Evolutionary conservation across 1,284 basidiomycete species (phyloP).

Genomic region (Phellopilus nigrolimitatus): DNA sequence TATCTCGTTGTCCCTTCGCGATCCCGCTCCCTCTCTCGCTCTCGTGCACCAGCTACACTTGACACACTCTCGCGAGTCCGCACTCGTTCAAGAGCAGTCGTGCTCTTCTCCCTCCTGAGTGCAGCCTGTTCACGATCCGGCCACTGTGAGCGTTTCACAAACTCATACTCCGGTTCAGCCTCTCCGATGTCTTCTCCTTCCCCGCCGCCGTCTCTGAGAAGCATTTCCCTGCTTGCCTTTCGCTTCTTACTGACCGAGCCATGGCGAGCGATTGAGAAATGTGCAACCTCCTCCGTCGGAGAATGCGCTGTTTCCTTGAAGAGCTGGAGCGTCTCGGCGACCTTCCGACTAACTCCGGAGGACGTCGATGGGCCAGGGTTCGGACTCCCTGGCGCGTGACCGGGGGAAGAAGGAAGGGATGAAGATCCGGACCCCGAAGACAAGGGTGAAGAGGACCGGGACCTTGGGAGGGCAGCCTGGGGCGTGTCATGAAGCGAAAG

Average conservation of each 20-base stretch:
- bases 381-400: constrained; percentile 12
- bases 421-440: constrained; percentile 20
- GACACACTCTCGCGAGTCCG: constrained; percentile 42
- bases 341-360: constrained; percentile 65
- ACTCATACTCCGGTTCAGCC: constrained; percentile 61
- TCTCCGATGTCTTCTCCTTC: constrained; percentile 38
- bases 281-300: constrained; percentile 38
- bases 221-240: constrained; percentile 21
- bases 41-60: background rate
- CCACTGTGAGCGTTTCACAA: constrained; percentile 79
- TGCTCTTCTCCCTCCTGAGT: constrained; percentile 59
- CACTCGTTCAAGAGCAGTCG: constrained; percentile 50
- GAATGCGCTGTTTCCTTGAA: constrained; percentile 66
- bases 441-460: constrained; percentile 17
- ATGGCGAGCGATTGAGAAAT: constrained; percentile 24
- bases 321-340: constrained; percentile 71
- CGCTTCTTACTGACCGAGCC: constrained; percentile 9
- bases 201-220: constrained; percentile 30
- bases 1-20: background rate
- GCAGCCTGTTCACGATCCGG: constrained; percentile 63
- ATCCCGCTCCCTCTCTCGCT: constrained; percentile 4
- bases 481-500: constrained; percentile 13
- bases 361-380: constrained; percentile 12
- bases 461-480: constrained; percentile 25
- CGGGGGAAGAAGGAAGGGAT: constrained; percentile 19